phyloP scores from a whole-genome alignment of 306 rosid species.

The Castanea crenata region DNA sequence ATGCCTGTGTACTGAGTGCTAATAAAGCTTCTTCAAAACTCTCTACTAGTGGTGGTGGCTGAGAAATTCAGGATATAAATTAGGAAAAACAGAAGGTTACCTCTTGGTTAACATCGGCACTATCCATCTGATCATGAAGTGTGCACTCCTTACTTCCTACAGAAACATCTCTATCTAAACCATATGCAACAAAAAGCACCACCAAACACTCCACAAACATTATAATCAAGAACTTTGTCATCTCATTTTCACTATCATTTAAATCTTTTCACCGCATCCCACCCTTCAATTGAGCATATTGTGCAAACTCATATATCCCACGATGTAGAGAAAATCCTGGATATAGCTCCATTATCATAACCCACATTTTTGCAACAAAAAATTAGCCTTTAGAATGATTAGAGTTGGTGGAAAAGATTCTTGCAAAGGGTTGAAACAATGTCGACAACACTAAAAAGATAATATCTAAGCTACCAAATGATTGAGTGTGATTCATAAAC shows the following conservation, averaged over 20 bases:
- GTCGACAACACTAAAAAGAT: no score
- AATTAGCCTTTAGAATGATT: neutral
- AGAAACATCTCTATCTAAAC: constrained; percentile 53
- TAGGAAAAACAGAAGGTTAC: constrained; percentile 32
- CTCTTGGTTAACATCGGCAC: constrained; percentile 77
- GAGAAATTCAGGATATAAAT: neutral
- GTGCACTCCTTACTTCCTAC: constrained; percentile 64
- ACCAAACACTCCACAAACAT: constrained; percentile 68
- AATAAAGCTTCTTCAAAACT: neutral
- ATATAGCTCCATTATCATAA: constrained; percentile 63
- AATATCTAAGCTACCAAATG: no score
- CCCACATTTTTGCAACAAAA: constrained; percentile 46
- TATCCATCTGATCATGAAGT: constrained; percentile 56
- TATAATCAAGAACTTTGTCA: constrained; percentile 62
- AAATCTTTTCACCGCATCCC: constrained; percentile 80
- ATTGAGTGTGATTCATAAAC: no score
- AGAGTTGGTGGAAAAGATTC: neutral
- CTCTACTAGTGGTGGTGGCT: neutral
- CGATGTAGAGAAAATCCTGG: constrained; percentile 79
- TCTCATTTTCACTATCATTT: constrained; percentile 57
- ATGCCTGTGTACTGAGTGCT: neutral
- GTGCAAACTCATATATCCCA: constrained; percentile 69
- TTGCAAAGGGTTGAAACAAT: neutral
- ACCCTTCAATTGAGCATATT: constrained; percentile 44
- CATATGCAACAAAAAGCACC: constrained; percentile 58